Evolutionary conservation across 177 flowering plant species (phyloP).

Genomic region (Vitis hybrid): DNA sequence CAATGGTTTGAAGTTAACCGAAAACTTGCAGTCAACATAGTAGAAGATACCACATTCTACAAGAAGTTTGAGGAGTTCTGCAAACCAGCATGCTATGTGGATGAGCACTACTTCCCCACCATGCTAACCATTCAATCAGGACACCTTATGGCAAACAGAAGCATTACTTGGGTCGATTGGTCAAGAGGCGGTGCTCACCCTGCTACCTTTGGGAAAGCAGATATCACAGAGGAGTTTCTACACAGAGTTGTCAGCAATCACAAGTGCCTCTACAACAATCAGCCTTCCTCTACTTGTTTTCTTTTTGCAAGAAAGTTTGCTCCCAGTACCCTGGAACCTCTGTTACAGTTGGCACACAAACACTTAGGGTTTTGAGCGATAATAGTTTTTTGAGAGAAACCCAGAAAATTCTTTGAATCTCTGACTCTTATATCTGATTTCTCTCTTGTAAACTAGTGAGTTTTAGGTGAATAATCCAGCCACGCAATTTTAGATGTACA

Average conservation of each 20-base stretch:
- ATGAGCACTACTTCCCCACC: conserved; percentile 66
- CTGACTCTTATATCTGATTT: too few species aligned
- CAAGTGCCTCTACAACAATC: conserved; percentile 38
- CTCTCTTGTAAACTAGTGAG: too few species aligned
- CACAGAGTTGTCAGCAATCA: conserved; percentile 22
- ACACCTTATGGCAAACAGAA: conserved; percentile 42
- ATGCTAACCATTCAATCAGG: conserved; percentile 43
- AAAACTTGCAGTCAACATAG: conserved; percentile 39
- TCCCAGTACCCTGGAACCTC: conserved; percentile 46
- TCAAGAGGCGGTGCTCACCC: conserved; percentile 67
- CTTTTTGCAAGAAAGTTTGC: conserved; percentile 63
- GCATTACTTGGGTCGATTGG: conserved; percentile 64
- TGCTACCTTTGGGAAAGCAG: conserved; percentile 42
- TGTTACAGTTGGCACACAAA: conserved; percentile 28
- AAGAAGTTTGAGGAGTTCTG: conserved; percentile 41
- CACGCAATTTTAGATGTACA: too few species aligned
- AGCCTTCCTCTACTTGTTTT: conserved; percentile 28
- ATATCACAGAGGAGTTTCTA: conserved; percentile 41
- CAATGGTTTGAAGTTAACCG: conserved; percentile 59
- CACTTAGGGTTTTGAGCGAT: conserved; percentile 27
- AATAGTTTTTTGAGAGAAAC: too few species aligned
- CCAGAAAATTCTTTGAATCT: too few species aligned
- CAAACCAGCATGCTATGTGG: conserved; percentile 50
- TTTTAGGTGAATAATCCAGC: too few species aligned
- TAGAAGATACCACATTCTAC: conserved; percentile 37